These are phyloP conservation scores for Dactylonectria estremocensis DNA, from an alignment of 2,329 filamentous ascomycete species.

Conservation along the genomic window DNA sequence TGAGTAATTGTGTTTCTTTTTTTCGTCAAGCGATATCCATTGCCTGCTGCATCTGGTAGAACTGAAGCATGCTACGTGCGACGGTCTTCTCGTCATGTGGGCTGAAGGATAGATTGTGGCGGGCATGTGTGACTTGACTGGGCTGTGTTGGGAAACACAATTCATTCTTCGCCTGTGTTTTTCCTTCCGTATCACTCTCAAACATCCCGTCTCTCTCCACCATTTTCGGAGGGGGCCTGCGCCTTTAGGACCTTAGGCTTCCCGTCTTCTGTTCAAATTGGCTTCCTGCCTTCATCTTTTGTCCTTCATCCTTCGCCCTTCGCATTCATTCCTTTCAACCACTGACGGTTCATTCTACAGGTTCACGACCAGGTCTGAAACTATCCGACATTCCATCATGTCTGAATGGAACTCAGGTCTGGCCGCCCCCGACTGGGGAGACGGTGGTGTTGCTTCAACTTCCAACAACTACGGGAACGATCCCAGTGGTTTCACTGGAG, in stretches of 20 bases:
- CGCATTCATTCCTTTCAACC: not conserved
- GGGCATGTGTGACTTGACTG: too few relatives aligned
- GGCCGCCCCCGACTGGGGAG: conserved; percentile 3
- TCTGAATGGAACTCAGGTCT: conserved; percentile 12
- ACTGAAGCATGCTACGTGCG: not conserved
- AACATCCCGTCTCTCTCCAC: too few relatives aligned
- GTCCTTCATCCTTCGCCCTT: not conserved
- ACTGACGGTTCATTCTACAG: not conserved
- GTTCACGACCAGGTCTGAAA: not conserved
- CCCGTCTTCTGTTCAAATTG: not conserved
- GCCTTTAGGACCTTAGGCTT: not conserved
- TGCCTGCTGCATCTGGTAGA: too few relatives aligned
- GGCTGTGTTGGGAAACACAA: too few relatives aligned
- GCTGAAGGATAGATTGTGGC: too few relatives aligned
- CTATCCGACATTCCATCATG: not conserved
- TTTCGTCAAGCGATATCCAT: not conserved
- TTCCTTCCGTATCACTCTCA: too few relatives aligned
- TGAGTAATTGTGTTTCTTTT: not conserved
- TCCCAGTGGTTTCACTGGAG: not conserved
- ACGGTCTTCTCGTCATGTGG: too few relatives aligned
- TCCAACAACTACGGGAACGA: not conserved
- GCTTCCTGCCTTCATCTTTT: too few relatives aligned
- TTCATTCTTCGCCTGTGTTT: too few relatives aligned
- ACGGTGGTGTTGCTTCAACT: not conserved
- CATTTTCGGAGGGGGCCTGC: too few relatives aligned